Evolutionary conservation across 345 rosid species (phyloP).

Genomic region (Litchi chinensis): DNA sequence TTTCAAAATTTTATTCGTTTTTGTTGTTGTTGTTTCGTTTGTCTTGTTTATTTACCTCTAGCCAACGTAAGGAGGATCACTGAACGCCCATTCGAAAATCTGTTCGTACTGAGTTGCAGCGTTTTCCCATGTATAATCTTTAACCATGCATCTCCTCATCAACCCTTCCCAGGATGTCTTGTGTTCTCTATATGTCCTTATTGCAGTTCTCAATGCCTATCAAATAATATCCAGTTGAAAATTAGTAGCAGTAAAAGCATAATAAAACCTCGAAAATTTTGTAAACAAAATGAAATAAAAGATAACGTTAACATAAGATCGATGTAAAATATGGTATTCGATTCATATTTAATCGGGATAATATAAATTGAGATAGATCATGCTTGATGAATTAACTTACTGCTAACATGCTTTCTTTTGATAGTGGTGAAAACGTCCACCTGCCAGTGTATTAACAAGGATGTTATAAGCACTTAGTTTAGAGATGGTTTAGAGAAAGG

Average conservation of each 20-base stretch:
- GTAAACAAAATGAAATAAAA: no score
- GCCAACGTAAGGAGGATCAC: slow-evolving; percentile 69
- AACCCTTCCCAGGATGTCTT: slow-evolving; percentile 74
- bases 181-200: slow-evolving; percentile 70
- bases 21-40: neutral
- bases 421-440: slow-evolving; percentile 84
- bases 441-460: slow-evolving; percentile 41
- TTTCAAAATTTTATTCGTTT: neutral
- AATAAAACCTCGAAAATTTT: neutral
- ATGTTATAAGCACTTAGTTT: neutral
- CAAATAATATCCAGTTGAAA: neutral
- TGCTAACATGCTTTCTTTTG: slow-evolving; percentile 71
- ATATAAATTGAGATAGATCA: no score
- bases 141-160: slow-evolving; percentile 76
- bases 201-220: slow-evolving; percentile 71
- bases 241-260: no score
- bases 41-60: slow-evolving; percentile 23
- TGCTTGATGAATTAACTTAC: slow-evolving; percentile 44
- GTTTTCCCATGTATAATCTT: slow-evolving; percentile 78
- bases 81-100: slow-evolving; percentile 79
- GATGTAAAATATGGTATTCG: neutral
- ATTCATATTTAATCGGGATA: neutral
- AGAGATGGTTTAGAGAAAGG: no score
- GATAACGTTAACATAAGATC: no score
- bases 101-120: slow-evolving; percentile 88